phyloP scores from a whole-genome alignment of 331 rosid genomes.

The Quercus lobata region DNA sequence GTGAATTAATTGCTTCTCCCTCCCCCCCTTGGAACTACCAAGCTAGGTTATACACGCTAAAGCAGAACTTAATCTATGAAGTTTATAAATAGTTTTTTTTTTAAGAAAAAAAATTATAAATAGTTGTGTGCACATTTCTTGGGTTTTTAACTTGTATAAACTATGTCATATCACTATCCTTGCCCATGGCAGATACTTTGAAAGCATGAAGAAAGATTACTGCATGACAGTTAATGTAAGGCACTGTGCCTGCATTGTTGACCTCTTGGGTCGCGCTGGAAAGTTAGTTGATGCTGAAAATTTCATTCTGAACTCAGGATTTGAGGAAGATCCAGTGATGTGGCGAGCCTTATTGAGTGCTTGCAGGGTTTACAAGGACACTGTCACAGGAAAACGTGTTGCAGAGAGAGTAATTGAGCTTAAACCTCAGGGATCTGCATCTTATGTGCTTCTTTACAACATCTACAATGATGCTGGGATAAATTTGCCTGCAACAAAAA shows the following conservation, averaged over 20 bases:
- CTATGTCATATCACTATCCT: neutral
- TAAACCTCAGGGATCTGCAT: constrained; percentile 48
- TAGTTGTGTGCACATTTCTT: neutral
- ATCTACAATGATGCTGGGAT: constrained; percentile 45
- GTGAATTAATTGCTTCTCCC: neutral
- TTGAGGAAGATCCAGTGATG: constrained; percentile 42
- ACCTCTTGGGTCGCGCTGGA: constrained; percentile 57
- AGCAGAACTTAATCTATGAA: neutral
- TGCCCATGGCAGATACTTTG: constrained; percentile 28
- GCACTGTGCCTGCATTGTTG: constrained; percentile 53
- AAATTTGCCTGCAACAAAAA: constrained; percentile 33
- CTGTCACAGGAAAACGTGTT: constrained; percentile 30
- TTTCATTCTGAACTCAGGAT: constrained; percentile 36
- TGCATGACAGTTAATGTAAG: constrained; percentile 37
- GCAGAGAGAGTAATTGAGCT: constrained; percentile 52
- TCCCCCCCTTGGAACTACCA: too few species aligned
- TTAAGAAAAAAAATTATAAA: too few species aligned
- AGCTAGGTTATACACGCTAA: too few species aligned
- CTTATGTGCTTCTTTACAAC: constrained; percentile 63
- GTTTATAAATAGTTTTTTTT: neutral
- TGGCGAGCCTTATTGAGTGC: constrained; percentile 65
- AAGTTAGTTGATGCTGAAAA: constrained; percentile 45
- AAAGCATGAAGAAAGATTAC: constrained; percentile 40
- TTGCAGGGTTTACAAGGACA: constrained; percentile 49
- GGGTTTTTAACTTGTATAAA: too few species aligned